Base-by-base conservation (phyloP, 495 filamentous ascomycete species). In the Aspergillus sparsus region DNA sequence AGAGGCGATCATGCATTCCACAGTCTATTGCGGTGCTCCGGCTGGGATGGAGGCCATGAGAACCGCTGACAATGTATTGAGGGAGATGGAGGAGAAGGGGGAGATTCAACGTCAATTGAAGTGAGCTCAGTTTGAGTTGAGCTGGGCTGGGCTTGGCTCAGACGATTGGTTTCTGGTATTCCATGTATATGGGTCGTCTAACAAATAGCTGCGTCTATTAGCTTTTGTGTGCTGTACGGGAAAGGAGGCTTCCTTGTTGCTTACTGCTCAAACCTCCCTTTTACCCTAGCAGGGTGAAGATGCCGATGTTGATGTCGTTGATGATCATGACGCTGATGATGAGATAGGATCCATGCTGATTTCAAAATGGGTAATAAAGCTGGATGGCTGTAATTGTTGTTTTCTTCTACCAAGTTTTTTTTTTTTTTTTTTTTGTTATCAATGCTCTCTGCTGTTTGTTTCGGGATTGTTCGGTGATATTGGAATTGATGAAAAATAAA, bases 1-100 rank as follows among this genome's bases (percentile, higher is more conserved):
- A 16, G 83, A 85, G 72, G 76, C 63, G 5, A 55, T 62, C 34
- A 49, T 59, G 56, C 59, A 86, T 56, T 77, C 77, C 16, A 76
- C 77, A 6, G 76, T 73, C 21, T 86, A 85, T 64, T 83, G 81
- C 63, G 83, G 83, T 11, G 69, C 82, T 16, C 83, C 83, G 9
- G 82, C 82, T 9, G 82, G 81, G n/a, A 71, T 84, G 45, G 80
- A 86, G 54, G 83, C 73, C 5, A 79, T 78, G 53, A 61, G 34
- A 49, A 55, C 56, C n/a, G 61, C 62, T 6, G 66, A 66, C 31
- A 49, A 34, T 46, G 44, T 41, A 10, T 49, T 69, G 2, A 61
- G 54, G 6, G 66, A 69, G 56, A 66, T 64, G 61, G 45, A 58
- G 27, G 45, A 54, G 58, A 55, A 51, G 13, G 61, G 61, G 16